Percentiles rank a stretch among this genome's conserved stretches.
Conservation (phyloP, 2,329 filamentous ascomycete genomes). For the Exserohilum rostratum region DNA sequence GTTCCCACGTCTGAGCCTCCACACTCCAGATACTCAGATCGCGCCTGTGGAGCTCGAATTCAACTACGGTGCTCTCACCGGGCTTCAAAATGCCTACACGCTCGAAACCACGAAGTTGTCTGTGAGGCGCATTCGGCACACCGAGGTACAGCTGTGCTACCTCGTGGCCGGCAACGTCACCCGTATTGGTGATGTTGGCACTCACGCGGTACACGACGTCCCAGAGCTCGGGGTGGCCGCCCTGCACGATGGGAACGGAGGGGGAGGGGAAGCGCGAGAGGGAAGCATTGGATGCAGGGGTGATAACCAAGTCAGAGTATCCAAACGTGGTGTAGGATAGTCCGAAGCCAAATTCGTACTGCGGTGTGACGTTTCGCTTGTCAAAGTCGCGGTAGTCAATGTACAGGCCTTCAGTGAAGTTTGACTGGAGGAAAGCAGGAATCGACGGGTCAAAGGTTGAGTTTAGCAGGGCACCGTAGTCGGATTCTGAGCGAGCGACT, state of each 20-base stretch:
- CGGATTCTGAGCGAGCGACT: slow-evolving; percentile 69
- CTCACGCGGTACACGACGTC: slow-evolving; percentile 70
- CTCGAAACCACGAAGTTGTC: slow-evolving; percentile 78
- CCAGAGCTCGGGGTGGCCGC: slow-evolving; percentile 60
- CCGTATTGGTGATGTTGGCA: slow-evolving; percentile 73
- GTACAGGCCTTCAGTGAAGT: slow-evolving; percentile 77
- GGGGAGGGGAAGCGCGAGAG: slow-evolving; percentile 18
- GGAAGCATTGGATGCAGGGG: slow-evolving; percentile 54
- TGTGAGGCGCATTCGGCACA: slow-evolving; percentile 65
- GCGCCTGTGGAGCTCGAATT: slow-evolving; percentile 70
- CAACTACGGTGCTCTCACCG: slow-evolving; percentile 69
- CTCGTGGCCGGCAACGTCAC: slow-evolving; percentile 67
- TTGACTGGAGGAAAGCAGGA: slow-evolving; percentile 70
- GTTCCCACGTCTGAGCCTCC: slow-evolving; percentile 76
- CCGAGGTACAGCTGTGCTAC: slow-evolving; percentile 74
- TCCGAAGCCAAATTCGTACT: slow-evolving; percentile 81
- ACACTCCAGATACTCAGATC: slow-evolving; percentile 89
- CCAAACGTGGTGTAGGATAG: slow-evolving; percentile 76
- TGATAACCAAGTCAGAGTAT: slow-evolving; percentile 68
- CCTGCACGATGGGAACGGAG: slow-evolving; percentile 31
- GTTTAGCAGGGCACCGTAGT: slow-evolving; percentile 70
- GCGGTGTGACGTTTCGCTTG: slow-evolving; percentile 64
- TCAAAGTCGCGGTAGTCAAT: slow-evolving; percentile 83
- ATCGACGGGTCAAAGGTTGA: slow-evolving; percentile 49
- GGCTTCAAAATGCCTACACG: slow-evolving; percentile 69